These are phyloP conservation scores for Euphorbia tirucalli DNA, from an alignment of 345 rosid genomes.

Conservation along the genomic window DNA sequence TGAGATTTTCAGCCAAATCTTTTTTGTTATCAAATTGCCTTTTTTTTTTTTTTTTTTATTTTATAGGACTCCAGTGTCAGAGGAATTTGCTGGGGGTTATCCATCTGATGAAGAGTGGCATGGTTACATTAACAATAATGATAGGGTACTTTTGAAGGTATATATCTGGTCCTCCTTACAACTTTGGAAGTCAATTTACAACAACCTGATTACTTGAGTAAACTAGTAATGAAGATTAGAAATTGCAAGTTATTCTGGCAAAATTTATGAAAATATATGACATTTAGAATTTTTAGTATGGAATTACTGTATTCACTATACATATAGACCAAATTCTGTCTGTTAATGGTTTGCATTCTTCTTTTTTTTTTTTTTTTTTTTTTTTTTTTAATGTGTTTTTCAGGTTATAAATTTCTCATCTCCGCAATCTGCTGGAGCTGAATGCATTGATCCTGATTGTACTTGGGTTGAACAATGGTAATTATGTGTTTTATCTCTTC, in stretches of 20 bases:
- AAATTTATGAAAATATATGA: neutral
- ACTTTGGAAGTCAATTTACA: neutral
- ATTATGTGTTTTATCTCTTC: neutral
- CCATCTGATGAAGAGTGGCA: constrained; percentile 97
- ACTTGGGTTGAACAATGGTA: constrained; percentile 97
- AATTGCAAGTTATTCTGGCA: neutral
- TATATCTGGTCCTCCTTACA: neutral
- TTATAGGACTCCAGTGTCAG: constrained; percentile 62
- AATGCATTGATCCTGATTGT: constrained; percentile 75
- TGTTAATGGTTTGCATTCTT: neutral
- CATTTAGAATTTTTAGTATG: neutral
- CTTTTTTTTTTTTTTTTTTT: no score
- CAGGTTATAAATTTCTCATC: constrained; percentile 77
- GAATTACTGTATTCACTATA: no score
- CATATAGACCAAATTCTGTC: neutral
- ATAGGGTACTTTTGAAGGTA: constrained; percentile 94
- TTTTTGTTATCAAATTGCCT: neutral
- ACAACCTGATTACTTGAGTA: neutral
- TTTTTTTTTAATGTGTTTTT: neutral
- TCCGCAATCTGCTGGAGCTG: constrained; percentile 83
- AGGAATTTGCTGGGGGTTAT: constrained; percentile 66
- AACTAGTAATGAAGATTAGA: no score
- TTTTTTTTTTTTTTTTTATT: neutral
- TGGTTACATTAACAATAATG: constrained; percentile 86
- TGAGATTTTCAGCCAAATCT: neutral